These are phyloP conservation scores for Phialophora macrospora DNA, from an alignment of 2,329 filamentous ascomycete genomes.

Conservation along the genomic window DNA sequence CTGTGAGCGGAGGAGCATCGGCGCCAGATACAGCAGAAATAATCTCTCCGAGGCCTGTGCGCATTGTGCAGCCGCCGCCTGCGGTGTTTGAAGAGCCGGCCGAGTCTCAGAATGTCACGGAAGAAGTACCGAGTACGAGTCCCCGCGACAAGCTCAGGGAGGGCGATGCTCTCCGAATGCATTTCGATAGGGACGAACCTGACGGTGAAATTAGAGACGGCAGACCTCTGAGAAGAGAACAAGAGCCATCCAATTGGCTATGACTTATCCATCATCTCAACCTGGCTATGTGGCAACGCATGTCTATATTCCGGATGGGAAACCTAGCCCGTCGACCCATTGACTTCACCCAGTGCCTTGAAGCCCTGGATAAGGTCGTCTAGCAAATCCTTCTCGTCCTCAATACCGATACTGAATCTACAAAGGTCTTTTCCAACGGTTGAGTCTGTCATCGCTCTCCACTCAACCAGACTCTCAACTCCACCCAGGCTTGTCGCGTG, in stretches of 20 bases:
- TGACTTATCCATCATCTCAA: conserved; percentile 2
- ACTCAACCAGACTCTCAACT: conserved; percentile 95
- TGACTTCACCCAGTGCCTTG: conserved; percentile 53
- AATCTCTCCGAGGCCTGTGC: conserved; percentile 34
- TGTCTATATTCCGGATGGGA: neutral
- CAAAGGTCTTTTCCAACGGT: conserved; percentile 73
- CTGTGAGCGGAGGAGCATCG: conserved; percentile 17
- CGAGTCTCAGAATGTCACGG: conserved; percentile 14
- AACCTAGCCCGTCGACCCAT: conserved; percentile 5
- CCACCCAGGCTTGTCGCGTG: conserved; percentile 94
- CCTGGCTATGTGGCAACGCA: neutral
- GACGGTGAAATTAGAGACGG: conserved; percentile 6
- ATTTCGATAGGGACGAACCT: conserved; percentile 16
- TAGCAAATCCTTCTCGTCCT: conserved; percentile 82
- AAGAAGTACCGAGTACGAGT: conserved; percentile 8
- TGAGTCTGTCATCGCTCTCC: conserved; percentile 85
- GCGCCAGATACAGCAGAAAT: conserved; percentile 24
- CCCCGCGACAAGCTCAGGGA: conserved; percentile 19
- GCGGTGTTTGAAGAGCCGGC: conserved; percentile 22
- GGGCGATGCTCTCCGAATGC: conserved; percentile 27
- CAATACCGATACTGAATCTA: conserved; percentile 83
- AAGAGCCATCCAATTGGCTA: conserved; percentile 14
- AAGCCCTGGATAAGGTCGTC: conserved; percentile 74
- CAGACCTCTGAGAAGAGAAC: conserved; percentile 11
- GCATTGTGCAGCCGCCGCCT: conserved; percentile 28